Evolutionary conservation across 768 basidiomycete species (phyloP).

Genomic region (Exidia glandulosa): DNA sequence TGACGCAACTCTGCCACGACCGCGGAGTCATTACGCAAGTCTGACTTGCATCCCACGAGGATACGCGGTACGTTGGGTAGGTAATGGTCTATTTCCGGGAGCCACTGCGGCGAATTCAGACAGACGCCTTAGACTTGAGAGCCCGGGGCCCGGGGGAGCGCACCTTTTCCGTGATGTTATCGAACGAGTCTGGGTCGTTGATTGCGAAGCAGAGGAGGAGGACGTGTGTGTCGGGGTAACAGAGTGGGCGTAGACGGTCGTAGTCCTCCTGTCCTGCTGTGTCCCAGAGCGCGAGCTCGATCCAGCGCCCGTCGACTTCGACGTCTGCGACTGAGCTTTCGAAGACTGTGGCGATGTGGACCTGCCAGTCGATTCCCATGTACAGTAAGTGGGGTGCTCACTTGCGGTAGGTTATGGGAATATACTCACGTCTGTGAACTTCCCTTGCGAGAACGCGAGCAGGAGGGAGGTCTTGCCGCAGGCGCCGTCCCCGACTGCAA

Average conservation of each 20-base stretch:
- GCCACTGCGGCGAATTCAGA: slow-evolving; percentile 6
- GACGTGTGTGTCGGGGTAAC: slow-evolving; percentile 7
- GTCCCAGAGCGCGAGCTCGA: slow-evolving; percentile 7
- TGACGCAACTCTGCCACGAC: slow-evolving; percentile 75
- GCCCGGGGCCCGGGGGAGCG: neutral
- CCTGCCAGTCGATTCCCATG: neutral
- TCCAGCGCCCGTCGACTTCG: slow-evolving; percentile 3
- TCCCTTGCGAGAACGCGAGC: slow-evolving; percentile 1
- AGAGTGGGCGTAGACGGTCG: slow-evolving; percentile 5
- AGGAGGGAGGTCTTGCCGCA: slow-evolving; percentile 4
- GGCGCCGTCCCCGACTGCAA: slow-evolving; percentile 3
- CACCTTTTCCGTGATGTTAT: slow-evolving; percentile 6
- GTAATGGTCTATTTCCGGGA: slow-evolving; percentile 13
- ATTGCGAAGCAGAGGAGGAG: slow-evolving; percentile 7
- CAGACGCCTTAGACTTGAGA: slow-evolving; percentile 1
- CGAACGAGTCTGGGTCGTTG: slow-evolving; percentile 5
- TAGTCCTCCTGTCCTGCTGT: slow-evolving; percentile 2
- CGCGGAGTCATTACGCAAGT: slow-evolving; percentile 75
- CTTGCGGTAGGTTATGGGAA: neutral
- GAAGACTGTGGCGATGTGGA: slow-evolving; percentile 6
- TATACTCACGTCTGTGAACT: slow-evolving; percentile 3
- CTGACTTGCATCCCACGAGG: slow-evolving; percentile 32
- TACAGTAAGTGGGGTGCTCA: neutral
- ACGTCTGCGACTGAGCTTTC: slow-evolving; percentile 6
- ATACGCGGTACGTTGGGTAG: slow-evolving; percentile 11